A percentile compares a stretch with the other conserved stretches of the same genome.
These are phyloP conservation scores for Colletotrichum musicola DNA, from an alignment of 2,329 filamentous ascomycete species.

Conservation along the genomic window DNA sequence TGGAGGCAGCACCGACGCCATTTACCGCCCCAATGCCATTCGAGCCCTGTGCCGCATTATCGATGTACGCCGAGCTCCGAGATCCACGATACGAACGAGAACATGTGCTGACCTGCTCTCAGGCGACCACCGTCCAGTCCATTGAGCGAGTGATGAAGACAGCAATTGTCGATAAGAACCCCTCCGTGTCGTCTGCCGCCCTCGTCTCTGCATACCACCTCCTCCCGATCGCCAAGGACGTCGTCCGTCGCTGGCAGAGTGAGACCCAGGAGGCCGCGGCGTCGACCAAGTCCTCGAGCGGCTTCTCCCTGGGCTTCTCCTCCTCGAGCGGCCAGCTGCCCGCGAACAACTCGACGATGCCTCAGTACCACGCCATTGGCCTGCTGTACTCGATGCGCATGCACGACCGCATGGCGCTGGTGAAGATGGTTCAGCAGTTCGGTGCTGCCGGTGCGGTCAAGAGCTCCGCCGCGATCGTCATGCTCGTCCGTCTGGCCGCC, in stretches of 20 bases:
- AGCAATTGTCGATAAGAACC: constrained; percentile 98
- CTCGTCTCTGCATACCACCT: constrained; percentile 98
- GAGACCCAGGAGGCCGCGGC: constrained; percentile 98
- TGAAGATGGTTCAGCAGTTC: constrained; percentile 99
- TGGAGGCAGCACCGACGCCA: constrained; percentile 90
- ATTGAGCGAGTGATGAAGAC: constrained; percentile 99
- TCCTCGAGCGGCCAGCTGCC: constrained; percentile 79
- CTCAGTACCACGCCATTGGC: constrained; percentile 98
- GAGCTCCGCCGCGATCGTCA: constrained; percentile 91
- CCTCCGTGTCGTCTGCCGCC: constrained; percentile 95
- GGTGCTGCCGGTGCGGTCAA: constrained; percentile 91
- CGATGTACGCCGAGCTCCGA: constrained; percentile 72
- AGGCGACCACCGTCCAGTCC: constrained; percentile 95
- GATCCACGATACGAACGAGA: constrained; percentile 11
- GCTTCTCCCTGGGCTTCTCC: constrained; percentile 93
- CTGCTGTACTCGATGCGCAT: constrained; percentile 97
- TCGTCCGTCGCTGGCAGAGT: constrained; percentile 97
- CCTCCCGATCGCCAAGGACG: constrained; percentile 93
- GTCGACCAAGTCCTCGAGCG: constrained; percentile 86
- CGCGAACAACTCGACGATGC: constrained; percentile 96
- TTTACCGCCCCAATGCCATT: constrained; percentile 96
- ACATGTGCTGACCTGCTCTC: constrained; percentile 32
- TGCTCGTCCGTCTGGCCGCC: constrained; percentile 92
- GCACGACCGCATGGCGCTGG: constrained; percentile 96
- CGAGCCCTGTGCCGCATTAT: constrained; percentile 96